These are phyloP conservation scores for Candida fluviatilis DNA, from an alignment of 805 yeast genomes.

Conservation along the genomic window DNA sequence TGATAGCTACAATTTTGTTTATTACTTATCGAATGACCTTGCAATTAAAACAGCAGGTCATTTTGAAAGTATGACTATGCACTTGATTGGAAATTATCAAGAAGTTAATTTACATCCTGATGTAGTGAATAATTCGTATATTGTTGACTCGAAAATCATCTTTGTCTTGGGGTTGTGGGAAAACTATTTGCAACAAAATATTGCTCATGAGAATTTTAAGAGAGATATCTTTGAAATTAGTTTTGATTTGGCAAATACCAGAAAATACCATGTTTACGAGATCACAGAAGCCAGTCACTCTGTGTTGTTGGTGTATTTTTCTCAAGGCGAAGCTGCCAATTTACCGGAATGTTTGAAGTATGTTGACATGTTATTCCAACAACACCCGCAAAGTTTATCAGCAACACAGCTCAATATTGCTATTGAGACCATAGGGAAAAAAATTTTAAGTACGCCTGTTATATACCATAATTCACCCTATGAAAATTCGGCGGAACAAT, in stretches of 20 bases:
- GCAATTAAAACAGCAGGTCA: constrained; percentile 18
- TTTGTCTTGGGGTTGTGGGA: constrained; percentile 48
- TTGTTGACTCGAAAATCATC: constrained; percentile 36
- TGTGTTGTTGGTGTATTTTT: constrained; percentile 38
- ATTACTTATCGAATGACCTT: constrained; percentile 44
- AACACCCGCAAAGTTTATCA: constrained; percentile 55
- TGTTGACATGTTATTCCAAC: constrained; percentile 42
- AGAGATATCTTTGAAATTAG: constrained; percentile 27
- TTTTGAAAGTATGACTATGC: constrained; percentile 29
- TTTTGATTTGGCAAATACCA: constrained; percentile 27
- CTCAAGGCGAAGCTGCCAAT: constrained; percentile 18
- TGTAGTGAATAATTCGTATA: constrained; percentile 21
- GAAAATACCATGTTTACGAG: constrained; percentile 15
- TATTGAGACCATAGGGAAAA: constrained; percentile 49
- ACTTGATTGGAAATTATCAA: constrained; percentile 29
- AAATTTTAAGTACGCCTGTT: constrained; percentile 24
- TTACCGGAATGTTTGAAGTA: constrained; percentile 31
- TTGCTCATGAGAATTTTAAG: constrained; percentile 15
- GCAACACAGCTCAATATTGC: constrained; percentile 55
- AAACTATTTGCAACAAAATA: constrained; percentile 32
- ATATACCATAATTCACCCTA: constrained; percentile 5
- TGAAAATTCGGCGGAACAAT: constrained; percentile 23
- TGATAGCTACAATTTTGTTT: constrained; percentile 58
- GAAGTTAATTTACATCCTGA: constrained; percentile 28
- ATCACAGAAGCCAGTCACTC: constrained; percentile 65